These are phyloP conservation scores for Dictyostelium capitatum DNA, from an alignment of 78 protist species.

Conservation along the genomic window DNA sequence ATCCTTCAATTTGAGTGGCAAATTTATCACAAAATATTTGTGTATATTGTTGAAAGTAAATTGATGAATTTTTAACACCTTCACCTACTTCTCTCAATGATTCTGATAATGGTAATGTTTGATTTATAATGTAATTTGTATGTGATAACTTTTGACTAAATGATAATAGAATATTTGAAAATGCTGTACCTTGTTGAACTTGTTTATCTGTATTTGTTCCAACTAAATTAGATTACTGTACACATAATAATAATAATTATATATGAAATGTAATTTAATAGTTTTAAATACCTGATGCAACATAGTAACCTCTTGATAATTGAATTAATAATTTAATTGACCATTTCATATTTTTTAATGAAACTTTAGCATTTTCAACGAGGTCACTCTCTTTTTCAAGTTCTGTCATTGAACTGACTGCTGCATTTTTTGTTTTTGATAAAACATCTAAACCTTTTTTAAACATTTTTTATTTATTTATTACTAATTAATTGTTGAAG, in stretches of 20 bases:
- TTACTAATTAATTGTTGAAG: no score
- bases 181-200: conserved; percentile 60
- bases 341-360: conserved; percentile 78
- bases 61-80: conserved; percentile 27
- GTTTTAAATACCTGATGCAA: conserved; percentile 23
- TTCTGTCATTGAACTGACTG: conserved; percentile 13
- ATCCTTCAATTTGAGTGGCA: conserved; percentile 17
- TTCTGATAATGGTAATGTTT: conserved; percentile 75
- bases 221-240: background rate
- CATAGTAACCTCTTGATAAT: conserved; percentile 30
- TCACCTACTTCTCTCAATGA: conserved; percentile 60
- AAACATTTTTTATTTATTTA: background rate
- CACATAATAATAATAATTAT: background rate
- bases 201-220: conserved; percentile 63
- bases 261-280: no score
- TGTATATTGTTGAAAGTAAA: conserved; percentile 67
- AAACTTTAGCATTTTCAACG: conserved; percentile 20
- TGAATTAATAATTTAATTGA: conserved; percentile 59
- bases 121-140: conserved; percentile 55
- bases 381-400: conserved; percentile 26
- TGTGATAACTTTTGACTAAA: conserved; percentile 71
- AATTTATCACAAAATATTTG: conserved; percentile 52
- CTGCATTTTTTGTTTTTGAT: conserved; percentile 64
- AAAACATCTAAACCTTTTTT: conserved; percentile 20
- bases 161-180: conserved; percentile 17